Evolutionary conservation across 2,329 filamentous ascomycete species (phyloP).

Genomic region (Exophiala alcalophila): DNA sequence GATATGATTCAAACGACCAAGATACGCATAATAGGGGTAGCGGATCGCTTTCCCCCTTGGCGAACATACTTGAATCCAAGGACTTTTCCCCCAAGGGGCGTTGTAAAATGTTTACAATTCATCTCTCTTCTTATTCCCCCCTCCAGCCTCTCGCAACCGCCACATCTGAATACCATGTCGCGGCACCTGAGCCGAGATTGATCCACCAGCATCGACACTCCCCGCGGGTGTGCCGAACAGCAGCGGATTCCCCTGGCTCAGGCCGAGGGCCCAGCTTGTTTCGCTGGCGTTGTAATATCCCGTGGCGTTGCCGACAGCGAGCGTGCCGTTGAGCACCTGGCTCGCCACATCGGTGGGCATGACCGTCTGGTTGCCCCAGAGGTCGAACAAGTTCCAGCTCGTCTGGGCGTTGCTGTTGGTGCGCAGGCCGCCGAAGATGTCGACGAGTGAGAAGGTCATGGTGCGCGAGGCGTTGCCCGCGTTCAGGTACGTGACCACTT

Average conservation of each 20-base stretch:
- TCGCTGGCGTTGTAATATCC: conserved; percentile 50
- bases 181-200: conserved; percentile 41
- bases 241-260: conserved; percentile 42
- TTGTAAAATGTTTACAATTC: too few relatives aligned
- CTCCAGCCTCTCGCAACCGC: conserved; percentile 39
- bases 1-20: too few relatives aligned
- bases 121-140: conserved; percentile 14
- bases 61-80: too few relatives aligned
- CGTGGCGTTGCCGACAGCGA: conserved; percentile 33
- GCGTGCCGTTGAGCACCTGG: conserved; percentile 42
- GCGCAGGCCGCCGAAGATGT: conserved; percentile 51
- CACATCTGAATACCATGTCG: conserved; percentile 53
- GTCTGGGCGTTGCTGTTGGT: conserved; percentile 43
- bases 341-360: conserved; percentile 49
- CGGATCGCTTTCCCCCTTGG: too few relatives aligned
- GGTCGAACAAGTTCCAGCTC: conserved; percentile 54
- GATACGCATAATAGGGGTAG: too few relatives aligned
- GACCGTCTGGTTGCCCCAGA: conserved; percentile 51
- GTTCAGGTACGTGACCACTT: conserved; percentile 53
- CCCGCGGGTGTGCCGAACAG: conserved; percentile 49
- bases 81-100: too few relatives aligned
- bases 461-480: conserved; percentile 42
- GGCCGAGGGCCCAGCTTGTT: conserved; percentile 48
- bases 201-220: conserved; percentile 39
- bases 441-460: conserved; percentile 52